Evolutionary conservation across 208 protist genomes (phyloP).

Genomic region (Leishmania tropica): DNA sequence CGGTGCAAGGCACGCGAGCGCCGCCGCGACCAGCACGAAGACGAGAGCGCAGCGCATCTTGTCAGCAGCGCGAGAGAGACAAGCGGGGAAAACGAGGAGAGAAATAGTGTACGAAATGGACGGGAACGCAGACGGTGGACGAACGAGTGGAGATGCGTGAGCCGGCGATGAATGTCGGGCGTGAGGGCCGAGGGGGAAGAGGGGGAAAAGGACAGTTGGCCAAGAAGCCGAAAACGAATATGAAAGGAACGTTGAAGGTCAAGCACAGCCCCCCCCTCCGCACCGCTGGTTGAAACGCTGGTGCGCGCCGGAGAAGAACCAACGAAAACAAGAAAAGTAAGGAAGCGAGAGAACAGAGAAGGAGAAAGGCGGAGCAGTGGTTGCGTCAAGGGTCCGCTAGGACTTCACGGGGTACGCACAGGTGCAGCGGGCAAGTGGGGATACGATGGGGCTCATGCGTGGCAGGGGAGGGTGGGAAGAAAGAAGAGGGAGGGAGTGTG

Average conservation of each 20-base stretch:
- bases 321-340: neutral
- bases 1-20: slow-evolving; percentile 13
- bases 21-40: neutral
- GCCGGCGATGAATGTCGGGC: neutral
- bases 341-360: neutral
- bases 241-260: neutral
- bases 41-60: slow-evolving; percentile 7
- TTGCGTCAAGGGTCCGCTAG: neutral
- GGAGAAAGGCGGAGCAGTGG: neutral
- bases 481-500: neutral
- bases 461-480: neutral
- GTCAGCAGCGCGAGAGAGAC: neutral
- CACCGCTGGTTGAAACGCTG: no score
- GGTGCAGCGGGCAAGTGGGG: neutral
- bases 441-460: neutral
- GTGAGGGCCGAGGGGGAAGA: neutral
- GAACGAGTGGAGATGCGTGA: neutral
- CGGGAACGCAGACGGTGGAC: neutral
- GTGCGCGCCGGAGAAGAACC: neutral
- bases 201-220: neutral
- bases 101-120: neutral
- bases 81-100: neutral
- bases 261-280: neutral
- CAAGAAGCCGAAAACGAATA: neutral
- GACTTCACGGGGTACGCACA: neutral